Evolutionary conservation across 2,329 filamentous ascomycete genomes (phyloP), one percentile per base, ranked within the genome.

Genomic region (Epichloe elymi): DNA sequence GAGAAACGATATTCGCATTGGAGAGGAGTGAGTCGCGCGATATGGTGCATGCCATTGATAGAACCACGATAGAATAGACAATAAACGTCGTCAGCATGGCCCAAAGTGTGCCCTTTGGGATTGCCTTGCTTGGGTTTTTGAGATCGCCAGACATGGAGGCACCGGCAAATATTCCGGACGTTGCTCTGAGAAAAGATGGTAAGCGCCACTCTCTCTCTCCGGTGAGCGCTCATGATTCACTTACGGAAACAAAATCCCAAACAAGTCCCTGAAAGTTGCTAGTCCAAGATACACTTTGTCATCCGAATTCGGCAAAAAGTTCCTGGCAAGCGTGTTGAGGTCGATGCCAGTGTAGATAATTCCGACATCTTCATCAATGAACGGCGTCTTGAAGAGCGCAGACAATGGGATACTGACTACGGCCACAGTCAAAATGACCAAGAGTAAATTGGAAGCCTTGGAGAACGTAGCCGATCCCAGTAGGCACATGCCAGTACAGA

Each of bases 71-170:
- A 7, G 86, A 70, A 63, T 95, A 95, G 5, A 84, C 74, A 50
- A 85, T 63, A 57, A 94, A 86, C 0, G 88, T 95, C 23, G 88
- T 76, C 11, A 79, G 69, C 63, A 91, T 79, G 3, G 87, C 87
- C 67, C 81, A 86, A 1, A 94, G 68, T 0, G 88, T 94, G n/a
- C 88, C 88, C 55, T 80, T 83, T 0, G 88, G 88, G 49, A 95
- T 95, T 1, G 87, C 80, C 64, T 83, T 87, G 72, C 86, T 91
- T 0, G 88, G 88, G 55, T 88, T 83, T 55, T 79, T 85, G 47
- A 95, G 67, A 62, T 95, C 88, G 17, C 88, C 88, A 7, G 88
- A 94, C 88, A 95, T 94, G 58, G 86, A 91, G 6, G 88, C 88
- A 17, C 89, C 89, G 53, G 80, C 75, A 63, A 79, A 78, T 55